A percentile compares a stretch with the other conserved stretches of the same genome.
Conservation (phyloP, 768 basidiomycete species). For the Trametes villosa region DNA sequence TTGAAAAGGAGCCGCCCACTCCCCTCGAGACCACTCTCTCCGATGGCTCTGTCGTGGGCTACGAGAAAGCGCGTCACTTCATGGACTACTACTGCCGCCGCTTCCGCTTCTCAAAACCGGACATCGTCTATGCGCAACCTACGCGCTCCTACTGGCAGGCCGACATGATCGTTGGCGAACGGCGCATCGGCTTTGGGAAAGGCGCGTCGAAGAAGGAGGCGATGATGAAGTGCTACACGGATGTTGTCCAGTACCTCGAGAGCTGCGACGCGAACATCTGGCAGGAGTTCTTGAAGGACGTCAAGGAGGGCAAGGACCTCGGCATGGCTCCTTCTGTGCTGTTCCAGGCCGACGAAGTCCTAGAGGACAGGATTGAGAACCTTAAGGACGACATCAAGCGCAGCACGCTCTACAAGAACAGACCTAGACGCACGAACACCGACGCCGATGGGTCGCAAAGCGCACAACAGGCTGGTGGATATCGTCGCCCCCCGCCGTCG, state of each 20-base stretch:
- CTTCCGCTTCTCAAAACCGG: constrained; percentile 75
- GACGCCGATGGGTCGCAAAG: constrained; percentile 6
- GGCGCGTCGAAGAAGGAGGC: constrained; percentile 74
- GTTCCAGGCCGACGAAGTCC: constrained; percentile 62
- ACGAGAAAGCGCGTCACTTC: constrained; percentile 81
- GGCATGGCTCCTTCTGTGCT: constrained; percentile 71
- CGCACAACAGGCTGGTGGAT: constrained; percentile 20
- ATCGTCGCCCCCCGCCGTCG: constrained; percentile 36
- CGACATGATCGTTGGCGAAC: constrained; percentile 73
- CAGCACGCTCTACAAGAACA: constrained; percentile 67
- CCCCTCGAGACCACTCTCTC: constrained; percentile 47
- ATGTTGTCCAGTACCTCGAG: constrained; percentile 87
- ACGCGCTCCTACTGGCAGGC: constrained; percentile 63
- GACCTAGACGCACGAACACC: constrained; percentile 40
- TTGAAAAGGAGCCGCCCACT: background rate
- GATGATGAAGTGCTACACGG: constrained; percentile 75
- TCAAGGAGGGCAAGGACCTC: constrained; percentile 67
- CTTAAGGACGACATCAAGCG: constrained; percentile 68
- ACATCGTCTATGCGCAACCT: constrained; percentile 54
- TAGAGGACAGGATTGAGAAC: constrained; percentile 74
- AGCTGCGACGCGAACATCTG: constrained; percentile 82
- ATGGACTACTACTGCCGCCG: constrained; percentile 94
- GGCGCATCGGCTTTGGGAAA: constrained; percentile 81
- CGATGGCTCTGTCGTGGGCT: constrained; percentile 64
- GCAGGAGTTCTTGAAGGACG: constrained; percentile 65